These are phyloP conservation scores for Saraca asoca DNA, from an alignment of 331 rosid species.

Conservation along the genomic window DNA sequence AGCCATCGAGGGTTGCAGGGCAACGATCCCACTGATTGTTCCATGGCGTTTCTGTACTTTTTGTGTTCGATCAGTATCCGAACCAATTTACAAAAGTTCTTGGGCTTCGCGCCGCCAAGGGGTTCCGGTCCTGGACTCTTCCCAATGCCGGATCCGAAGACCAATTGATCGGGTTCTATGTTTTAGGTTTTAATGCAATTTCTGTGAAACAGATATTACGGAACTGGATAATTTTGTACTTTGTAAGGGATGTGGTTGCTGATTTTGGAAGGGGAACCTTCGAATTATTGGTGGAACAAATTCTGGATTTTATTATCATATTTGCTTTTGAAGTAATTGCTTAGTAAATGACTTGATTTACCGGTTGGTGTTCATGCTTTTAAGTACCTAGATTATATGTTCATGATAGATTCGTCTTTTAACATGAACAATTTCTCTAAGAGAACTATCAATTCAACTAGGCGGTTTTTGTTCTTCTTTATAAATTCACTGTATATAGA, in stretches of 20 bases:
- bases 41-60: constrained; percentile 67
- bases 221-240: background rate
- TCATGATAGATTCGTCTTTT: background rate
- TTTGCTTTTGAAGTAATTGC: background rate
- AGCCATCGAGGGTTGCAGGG: constrained; percentile 65
- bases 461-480: background rate
- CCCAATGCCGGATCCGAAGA: constrained; percentile 67
- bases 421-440: background rate
- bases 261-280: background rate
- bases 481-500: no score
- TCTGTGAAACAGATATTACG: background rate
- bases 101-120: constrained; percentile 65
- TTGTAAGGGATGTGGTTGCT: background rate
- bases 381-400: background rate
- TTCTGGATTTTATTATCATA: background rate
- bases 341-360: background rate
- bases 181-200: background rate
- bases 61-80: constrained; percentile 68
- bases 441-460: background rate
- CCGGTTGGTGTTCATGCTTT: background rate
- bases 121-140: constrained; percentile 60
- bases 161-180: constrained; percentile 41
- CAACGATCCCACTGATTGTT: constrained; percentile 59
- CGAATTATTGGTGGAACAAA: background rate
- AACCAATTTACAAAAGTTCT: constrained; percentile 65